A percentile compares a stretch with the other conserved stretches of the same genome.
These are phyloP conservation scores for Coniella lustricola DNA, from an alignment of 2,329 filamentous ascomycete genomes.

Conservation along the genomic window DNA sequence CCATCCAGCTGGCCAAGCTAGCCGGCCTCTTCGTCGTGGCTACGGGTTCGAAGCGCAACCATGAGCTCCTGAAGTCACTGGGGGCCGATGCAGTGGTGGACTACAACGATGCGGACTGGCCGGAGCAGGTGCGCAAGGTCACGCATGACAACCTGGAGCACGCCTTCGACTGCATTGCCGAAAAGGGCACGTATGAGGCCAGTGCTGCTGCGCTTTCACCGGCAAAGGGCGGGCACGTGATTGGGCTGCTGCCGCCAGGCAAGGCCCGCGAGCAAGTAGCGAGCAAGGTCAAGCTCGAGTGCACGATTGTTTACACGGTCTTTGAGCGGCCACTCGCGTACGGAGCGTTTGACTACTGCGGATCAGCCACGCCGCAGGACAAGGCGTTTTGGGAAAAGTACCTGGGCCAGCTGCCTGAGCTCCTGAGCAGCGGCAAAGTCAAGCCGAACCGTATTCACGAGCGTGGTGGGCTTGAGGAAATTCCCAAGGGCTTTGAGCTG, in stretches of 20 bases:
- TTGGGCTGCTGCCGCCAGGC: slow-evolving; percentile 2
- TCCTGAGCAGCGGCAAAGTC: slow-evolving; percentile 22
- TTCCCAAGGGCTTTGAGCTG: slow-evolving; percentile 22
- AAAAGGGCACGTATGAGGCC: slow-evolving; percentile 20
- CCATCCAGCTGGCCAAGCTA: slow-evolving; percentile 16
- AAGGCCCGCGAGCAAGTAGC: slow-evolving; percentile 17
- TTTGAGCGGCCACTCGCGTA: slow-evolving; percentile 22
- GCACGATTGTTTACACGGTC: slow-evolving; percentile 27
- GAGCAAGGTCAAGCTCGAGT: slow-evolving; percentile 24
- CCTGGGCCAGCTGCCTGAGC: slow-evolving; percentile 22
- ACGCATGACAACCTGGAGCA: slow-evolving; percentile 46
- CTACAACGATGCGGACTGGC: slow-evolving; percentile 19
- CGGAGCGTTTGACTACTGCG: slow-evolving; percentile 23
- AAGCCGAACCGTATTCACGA: slow-evolving; percentile 25
- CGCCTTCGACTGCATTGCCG: slow-evolving; percentile 25
- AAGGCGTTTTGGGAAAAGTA: slow-evolving; percentile 27
- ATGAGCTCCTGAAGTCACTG: slow-evolving; percentile 12
- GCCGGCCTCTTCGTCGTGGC: slow-evolving; percentile 16
- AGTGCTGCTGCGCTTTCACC: slow-evolving; percentile 23
- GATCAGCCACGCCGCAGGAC: slow-evolving; percentile 23
- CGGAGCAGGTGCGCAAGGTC: slow-evolving; percentile 52
- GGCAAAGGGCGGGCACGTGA: slow-evolving; percentile 22
- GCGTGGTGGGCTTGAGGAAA: slow-evolving; percentile 23
- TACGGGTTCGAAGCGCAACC: slow-evolving; percentile 16
- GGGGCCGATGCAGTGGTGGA: slow-evolving; percentile 16